A percentile compares a stretch with the other conserved stretches of the same genome.
phyloP scores from a whole-genome alignment of 495 filamentous ascomycete genomes.

The Talaromyces wortmannii region DNA sequence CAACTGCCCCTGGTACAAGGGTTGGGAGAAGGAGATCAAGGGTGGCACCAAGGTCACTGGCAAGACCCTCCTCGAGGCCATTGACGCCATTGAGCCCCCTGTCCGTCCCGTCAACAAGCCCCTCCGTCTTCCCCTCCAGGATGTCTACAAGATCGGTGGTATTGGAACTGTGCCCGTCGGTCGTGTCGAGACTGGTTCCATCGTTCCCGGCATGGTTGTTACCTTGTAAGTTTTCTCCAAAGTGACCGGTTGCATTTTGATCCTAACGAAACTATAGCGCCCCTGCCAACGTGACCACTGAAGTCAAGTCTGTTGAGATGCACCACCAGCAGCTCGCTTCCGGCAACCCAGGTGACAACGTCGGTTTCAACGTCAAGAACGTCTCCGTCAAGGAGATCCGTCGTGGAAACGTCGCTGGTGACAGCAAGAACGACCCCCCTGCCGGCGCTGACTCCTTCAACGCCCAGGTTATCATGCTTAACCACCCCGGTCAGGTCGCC shows the following conservation, averaged over 20 bases:
- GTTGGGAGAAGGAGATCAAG: constrained; percentile 99
- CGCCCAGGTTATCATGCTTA: constrained; percentile 99
- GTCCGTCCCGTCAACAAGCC: constrained; percentile 80
- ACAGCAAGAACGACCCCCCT: constrained; percentile 99
- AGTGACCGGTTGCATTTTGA: constrained; percentile 1
- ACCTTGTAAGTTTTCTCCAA: constrained; percentile 16
- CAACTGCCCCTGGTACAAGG: constrained; percentile 99
- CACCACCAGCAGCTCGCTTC: constrained; percentile 98
- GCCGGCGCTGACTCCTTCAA: constrained; percentile 86
- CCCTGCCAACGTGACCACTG: constrained; percentile 97
- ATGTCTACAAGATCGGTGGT: constrained; percentile 99
- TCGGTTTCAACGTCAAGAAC: constrained; percentile 99
- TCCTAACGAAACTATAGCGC: constrained; percentile 58
- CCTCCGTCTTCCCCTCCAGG: constrained; percentile 99
- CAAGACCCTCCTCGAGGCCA: constrained; percentile 99
- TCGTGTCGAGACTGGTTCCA: constrained; percentile 99
- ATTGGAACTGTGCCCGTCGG: constrained; percentile 99
- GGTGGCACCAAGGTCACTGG: constrained; percentile 67
- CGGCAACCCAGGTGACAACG: constrained; percentile 98
- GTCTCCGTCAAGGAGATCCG: constrained; percentile 99
- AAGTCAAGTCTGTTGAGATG: constrained; percentile 99
- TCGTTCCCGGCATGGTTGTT: constrained; percentile 97
- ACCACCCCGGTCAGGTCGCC: constrained; percentile 99
- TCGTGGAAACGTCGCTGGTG: constrained; percentile 98
- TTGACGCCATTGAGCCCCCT: constrained; percentile 92